Conservation (phyloP, 1,139 yeast species). For the Arxiozyma telluris region DNA sequence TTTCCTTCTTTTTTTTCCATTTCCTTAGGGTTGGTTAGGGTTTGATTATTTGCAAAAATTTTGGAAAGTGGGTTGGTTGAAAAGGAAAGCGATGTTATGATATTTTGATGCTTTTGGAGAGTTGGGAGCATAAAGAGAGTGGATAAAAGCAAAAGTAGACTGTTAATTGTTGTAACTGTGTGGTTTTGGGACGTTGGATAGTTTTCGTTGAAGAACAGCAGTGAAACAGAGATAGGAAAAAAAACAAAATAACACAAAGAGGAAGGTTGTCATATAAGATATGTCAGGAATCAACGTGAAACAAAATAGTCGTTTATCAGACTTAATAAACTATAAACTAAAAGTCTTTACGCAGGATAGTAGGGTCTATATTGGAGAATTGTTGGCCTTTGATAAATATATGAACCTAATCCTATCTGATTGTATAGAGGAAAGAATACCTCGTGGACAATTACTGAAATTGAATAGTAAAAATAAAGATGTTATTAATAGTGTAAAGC, state of each 20-base stretch:
- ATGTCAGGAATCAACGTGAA: conserved; percentile 17
- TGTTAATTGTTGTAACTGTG: no score
- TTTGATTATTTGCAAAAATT: background rate
- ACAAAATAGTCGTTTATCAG: conserved; percentile 41
- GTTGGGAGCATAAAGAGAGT: no score
- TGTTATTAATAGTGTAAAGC: conserved; percentile 20
- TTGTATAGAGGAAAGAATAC: conserved; percentile 72
- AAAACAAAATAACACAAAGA: background rate
- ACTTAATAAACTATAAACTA: conserved; percentile 64
- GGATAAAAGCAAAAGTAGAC: no score
- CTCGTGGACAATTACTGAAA: conserved; percentile 40
- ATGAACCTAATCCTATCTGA: conserved; percentile 82
- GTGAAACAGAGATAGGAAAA: background rate
- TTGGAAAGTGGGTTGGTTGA: background rate
- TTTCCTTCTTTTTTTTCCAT: no score
- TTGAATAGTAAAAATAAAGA: conserved; percentile 13
- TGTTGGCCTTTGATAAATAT: conserved; percentile 81
- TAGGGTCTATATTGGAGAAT: conserved; percentile 66
- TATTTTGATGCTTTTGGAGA: no score
- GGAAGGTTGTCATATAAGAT: background rate
- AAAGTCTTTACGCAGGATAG: conserved; percentile 68
- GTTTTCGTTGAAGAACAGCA: no score
- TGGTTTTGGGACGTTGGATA: no score
- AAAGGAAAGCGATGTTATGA: no score
- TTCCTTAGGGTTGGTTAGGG: background rate